These are phyloP conservation scores for Saitozyma sp. DNA, from an alignment of 768 basidiomycete species.

Conservation along the genomic window DNA sequence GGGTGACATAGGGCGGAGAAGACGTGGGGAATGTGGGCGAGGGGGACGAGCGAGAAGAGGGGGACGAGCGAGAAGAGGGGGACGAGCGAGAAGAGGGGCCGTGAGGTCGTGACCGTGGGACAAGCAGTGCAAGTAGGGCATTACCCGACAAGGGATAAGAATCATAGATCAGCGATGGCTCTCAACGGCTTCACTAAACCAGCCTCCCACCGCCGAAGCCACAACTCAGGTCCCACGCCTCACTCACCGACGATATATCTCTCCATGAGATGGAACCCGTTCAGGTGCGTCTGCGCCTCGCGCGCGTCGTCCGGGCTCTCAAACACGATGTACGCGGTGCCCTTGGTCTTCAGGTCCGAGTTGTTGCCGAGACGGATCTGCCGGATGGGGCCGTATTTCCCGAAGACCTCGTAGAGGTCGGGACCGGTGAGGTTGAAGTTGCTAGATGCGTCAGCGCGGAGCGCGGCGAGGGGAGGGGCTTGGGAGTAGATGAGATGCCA, in stretches of 20 bases:
- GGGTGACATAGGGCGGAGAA: not conserved
- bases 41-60: not conserved
- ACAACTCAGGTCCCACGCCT: no score
- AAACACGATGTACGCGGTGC: constrained; percentile 85
- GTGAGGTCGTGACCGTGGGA: no score
- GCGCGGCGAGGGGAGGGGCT: not conserved
- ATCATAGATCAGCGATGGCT: no score
- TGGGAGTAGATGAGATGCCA: not conserved
- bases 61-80: not conserved
- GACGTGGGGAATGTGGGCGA: not conserved
- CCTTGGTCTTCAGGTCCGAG: constrained; percentile 80
- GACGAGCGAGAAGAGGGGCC: not conserved
- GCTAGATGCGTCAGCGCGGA: constrained; percentile 16
- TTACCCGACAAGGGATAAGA: no score
- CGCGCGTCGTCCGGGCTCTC: constrained; percentile 69
- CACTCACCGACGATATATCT: constrained; percentile 81
- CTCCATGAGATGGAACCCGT: constrained; percentile 97
- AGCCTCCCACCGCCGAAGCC: no score
- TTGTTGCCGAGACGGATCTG: constrained; percentile 80
- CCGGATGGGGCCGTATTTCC: constrained; percentile 92
- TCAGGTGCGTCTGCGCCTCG: constrained; percentile 92
- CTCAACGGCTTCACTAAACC: no score
- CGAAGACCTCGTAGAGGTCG: constrained; percentile 94
- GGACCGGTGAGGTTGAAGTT: constrained; percentile 62
- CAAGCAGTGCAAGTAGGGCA: no score